Conservation (phyloP, 1,139 yeast genomes). For the Zygosaccharomyces sapae region DNA sequence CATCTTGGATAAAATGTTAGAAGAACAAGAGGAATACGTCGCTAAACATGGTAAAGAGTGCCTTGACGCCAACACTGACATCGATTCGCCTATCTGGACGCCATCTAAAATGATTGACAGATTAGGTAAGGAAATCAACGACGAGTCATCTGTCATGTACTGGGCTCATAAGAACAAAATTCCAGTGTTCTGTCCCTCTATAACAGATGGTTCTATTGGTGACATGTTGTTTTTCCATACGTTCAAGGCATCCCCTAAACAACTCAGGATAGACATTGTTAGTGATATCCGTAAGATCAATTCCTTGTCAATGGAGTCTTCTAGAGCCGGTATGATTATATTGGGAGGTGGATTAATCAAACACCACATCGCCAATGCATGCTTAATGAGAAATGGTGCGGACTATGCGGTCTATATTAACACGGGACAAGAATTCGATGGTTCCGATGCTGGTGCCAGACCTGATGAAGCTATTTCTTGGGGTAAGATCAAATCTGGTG, state of each 20-base stretch:
- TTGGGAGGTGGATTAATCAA: constrained; percentile 95
- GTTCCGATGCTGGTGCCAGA: constrained; percentile 98
- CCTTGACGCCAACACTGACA: constrained; percentile 46
- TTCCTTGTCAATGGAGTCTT: constrained; percentile 94
- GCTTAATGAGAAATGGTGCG: constrained; percentile 98
- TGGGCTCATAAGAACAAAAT: constrained; percentile 97
- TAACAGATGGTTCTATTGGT: constrained; percentile 97
- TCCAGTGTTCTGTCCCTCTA: constrained; percentile 94
- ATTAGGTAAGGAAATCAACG: constrained; percentile 89
- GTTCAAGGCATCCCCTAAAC: constrained; percentile 86
- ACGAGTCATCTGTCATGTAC: constrained; percentile 88
- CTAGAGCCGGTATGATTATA: constrained; percentile 90
- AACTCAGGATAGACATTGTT: constrained; percentile 84
- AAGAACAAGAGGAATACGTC: constrained; percentile 77
- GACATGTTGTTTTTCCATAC: constrained; percentile 99
- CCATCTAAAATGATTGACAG: constrained; percentile 91
- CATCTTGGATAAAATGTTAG: constrained; percentile 74
- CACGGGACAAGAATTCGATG: constrained; percentile 99
- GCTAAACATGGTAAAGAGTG: constrained; percentile 45
- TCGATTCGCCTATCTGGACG: constrained; percentile 72
- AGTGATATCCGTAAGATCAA: constrained; percentile 88
- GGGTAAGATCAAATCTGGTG: constrained; percentile 97
- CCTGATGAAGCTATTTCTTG: constrained; percentile 98
- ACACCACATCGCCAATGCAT: constrained; percentile 97
- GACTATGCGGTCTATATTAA: constrained; percentile 95